Conservation (phyloP, 1,284 basidiomycete species). For the Sanghuangporus baumii region DNA sequence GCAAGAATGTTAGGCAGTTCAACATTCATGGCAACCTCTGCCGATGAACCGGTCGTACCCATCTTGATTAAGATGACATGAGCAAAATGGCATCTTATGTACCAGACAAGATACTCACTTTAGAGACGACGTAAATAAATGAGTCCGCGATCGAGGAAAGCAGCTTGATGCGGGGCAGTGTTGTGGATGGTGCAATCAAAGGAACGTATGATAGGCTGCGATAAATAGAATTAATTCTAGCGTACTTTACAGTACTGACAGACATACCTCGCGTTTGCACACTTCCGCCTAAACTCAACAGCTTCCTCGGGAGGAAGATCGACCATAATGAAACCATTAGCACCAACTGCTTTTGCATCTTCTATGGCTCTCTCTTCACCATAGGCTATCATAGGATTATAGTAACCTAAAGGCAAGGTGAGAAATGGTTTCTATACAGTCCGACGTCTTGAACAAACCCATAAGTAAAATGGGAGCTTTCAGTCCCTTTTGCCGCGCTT, state of each 20-base stretch:
- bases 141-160: constrained; percentile 90
- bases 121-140: constrained; percentile 96
- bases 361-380: constrained; percentile 91
- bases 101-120: constrained; percentile 41
- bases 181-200: constrained; percentile 92
- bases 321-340: constrained; percentile 96
- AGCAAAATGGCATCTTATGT: neutral
- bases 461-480: constrained; percentile 88
- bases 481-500: constrained; percentile 79
- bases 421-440: neutral
- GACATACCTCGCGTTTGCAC: constrained; percentile 71
- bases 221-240: neutral
- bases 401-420: constrained; percentile 66
- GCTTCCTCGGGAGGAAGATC: constrained; percentile 98
- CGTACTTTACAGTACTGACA: neutral
- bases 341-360: constrained; percentile 85
- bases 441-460: constrained; percentile 50
- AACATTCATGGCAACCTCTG: constrained; percentile 63
- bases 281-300: constrained; percentile 83
- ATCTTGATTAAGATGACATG: constrained; percentile 49
- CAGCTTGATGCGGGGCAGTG: constrained; percentile 83
- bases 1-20: constrained; percentile 76
- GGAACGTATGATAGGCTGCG: constrained; percentile 94
- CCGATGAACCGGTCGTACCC: constrained; percentile 95
- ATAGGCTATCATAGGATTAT: constrained; percentile 93